Percentiles rank a stretch among this genome's conserved stretches.
Evolutionary conservation across 2,329 filamentous ascomycete genomes (phyloP).

Genomic region (Pseudocercospora fuligena): DNA sequence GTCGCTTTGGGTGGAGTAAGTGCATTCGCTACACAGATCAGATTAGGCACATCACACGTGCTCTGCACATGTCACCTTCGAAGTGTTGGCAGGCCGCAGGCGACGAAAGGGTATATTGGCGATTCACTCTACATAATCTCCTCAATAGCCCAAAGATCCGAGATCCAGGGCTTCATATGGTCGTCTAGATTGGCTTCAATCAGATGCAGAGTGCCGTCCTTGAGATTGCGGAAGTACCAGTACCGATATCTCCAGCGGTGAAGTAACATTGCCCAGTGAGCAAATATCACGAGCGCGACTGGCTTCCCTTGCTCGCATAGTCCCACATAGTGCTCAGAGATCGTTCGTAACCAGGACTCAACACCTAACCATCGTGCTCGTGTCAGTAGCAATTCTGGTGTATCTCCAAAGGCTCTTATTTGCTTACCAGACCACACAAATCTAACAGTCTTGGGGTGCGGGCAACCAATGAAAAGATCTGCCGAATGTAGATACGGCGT

Average conservation of each 20-base stretch:
- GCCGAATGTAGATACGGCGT: constrained; percentile 1
- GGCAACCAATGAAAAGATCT: neutral
- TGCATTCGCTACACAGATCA: no score
- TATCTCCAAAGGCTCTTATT: neutral
- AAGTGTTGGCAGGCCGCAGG: no score
- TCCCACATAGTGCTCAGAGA: constrained; percentile 17
- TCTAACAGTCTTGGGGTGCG: constrained; percentile 6
- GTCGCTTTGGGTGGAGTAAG: no score
- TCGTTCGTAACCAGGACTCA: constrained; percentile 18
- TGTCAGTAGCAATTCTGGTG: neutral
- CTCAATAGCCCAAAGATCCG: constrained; percentile 4
- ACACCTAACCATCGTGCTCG: neutral
- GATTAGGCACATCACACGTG: no score
- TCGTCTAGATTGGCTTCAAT: constrained; percentile 18
- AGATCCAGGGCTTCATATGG: constrained; percentile 15
- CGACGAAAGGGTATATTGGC: no score
- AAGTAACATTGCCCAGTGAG: constrained; percentile 18
- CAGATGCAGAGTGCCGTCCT: constrained; percentile 11
- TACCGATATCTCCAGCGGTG: constrained; percentile 16
- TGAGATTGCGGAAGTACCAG: constrained; percentile 17
- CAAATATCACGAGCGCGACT: constrained; percentile 18
- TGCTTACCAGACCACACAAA: constrained; percentile 13
- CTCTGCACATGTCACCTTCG: no score
- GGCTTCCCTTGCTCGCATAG: constrained; percentile 11
- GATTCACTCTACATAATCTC: neutral